Evolutionary conservation across 2,329 filamentous ascomycete genomes (phyloP), one percentile per base, ranked within the genome.

Genomic region (Xylariaceae sp.): DNA sequence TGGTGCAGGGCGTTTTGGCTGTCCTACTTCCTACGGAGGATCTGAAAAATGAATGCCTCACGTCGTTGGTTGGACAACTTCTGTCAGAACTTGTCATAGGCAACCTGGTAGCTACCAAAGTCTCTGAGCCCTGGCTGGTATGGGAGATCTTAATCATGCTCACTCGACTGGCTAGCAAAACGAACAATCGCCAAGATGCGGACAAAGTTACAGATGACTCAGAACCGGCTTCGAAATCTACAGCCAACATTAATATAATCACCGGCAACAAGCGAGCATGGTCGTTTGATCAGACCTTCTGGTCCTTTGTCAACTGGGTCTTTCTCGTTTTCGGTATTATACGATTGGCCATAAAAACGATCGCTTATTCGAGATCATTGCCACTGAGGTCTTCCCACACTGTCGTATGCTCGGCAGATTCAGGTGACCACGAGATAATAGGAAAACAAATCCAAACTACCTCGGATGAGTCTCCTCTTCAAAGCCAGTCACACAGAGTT

Each of bases 11-110:
- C 31, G 79, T 91, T 36, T 75, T 99, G 56, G 87, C 90, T 19
- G 78, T 96, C 47, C 80, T 99, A 14, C 79, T 99, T 17, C 94
- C 94, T 10, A 94, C 91, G 14, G 93, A 97, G 65, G 93, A 97
- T 68, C 76, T 97, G 38, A 85, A 93, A 64, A 97, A 96, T 68
- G 83, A 83, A 48, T 96, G 90, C 68, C 77, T 97, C 63, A 87
- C 89, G 51, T 81, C 89, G 34, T 77, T 99, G 56, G 87, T 97
- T 56, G 84, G 86, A 49, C 90, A 97, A 71, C 88, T 97, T 59
- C 79, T 97, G 56, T 89, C 91, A 6, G 91, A 97, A 71, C 84
- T 96, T 68, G 89, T 97, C 56, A 78, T 99, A 58, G 90, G 90
- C 56, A 91, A 90, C 61, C 81, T 88, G 52, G 78, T 97, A 62